Evolutionary conservation across 345 rosid species (phyloP), one percentile per base, ranked within the genome.

Genomic region (Salix brachista): DNA sequence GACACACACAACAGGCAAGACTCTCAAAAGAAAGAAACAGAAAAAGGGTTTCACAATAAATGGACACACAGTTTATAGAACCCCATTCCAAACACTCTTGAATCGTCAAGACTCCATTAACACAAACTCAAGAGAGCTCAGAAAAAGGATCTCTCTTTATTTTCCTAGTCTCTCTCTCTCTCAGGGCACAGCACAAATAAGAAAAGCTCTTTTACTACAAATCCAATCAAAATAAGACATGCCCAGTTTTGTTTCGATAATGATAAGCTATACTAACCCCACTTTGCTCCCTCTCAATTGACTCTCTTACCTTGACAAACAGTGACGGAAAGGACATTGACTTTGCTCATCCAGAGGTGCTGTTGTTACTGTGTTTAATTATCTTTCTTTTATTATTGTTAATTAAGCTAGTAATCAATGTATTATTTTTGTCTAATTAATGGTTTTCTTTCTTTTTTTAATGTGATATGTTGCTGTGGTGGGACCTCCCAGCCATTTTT

Each of bases 321-420:
- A 83, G 86, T 86, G 81, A 78, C 13, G 25, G 84, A 85, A 81
- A 81, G 80, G 87, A 82, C 88, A 84, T 91, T 89, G 94, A 91
- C 95, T 89, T 89, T 89, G 11, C 74, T 72, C 80, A 82, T 75
- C 64, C 81, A 68, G 67, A 37, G 60, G 78, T 75, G 83, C 25
- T 79, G 28, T 34, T 70, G 37, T 16, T 32, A 18, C 61, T 34
- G 48, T 67, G 12, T 67, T 62, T 26, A 5, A 46, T 46, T n/a
- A 61, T 42, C 65, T 64, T 58, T 58, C 26, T 67, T 73, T 79
- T 34, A 44, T 78, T 67, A 42, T 42, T 76, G 17, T 68, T 16
- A 61, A 13, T 54, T 25, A 48, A 30, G 30, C 18, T 18, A 48
- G 6, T 18, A 11, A 1, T n/a, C 41, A 11, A 23, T 75, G 25